These are phyloP conservation scores for Candida cerambycidarum DNA, from an alignment of 805 yeast genomes.

Conservation along the genomic window DNA sequence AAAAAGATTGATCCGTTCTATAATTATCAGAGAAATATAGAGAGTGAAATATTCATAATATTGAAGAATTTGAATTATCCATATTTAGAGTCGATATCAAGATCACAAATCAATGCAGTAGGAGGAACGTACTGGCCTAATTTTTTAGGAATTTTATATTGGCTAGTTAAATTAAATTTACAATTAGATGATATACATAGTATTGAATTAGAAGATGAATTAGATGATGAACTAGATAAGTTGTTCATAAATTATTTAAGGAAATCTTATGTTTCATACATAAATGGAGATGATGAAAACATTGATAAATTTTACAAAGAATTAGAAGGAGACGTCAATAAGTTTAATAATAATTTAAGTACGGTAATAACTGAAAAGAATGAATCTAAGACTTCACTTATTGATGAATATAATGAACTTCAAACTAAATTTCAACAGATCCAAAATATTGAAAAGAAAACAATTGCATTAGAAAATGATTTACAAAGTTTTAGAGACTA, in stretches of 20 bases:
- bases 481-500: conserved; percentile 69
- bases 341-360: conserved; percentile 49
- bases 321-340: conserved; percentile 55
- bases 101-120: conserved; percentile 85
- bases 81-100: conserved; percentile 72
- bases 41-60: conserved; percentile 69
- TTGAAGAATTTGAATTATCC: conserved; percentile 73
- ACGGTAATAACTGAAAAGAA: conserved; percentile 44
- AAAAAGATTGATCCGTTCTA: conserved; percentile 77
- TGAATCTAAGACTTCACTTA: conserved; percentile 40
- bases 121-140: conserved; percentile 89
- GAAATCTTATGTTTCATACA: conserved; percentile 65
- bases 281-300: conserved; percentile 60
- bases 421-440: conserved; percentile 47
- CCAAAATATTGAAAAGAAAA: conserved; percentile 53
- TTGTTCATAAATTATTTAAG: conserved; percentile 61
- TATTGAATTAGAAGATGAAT: conserved; percentile 9
- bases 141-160: conserved; percentile 77
- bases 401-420: conserved; percentile 39
- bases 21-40: conserved; percentile 64
- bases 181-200: conserved; percentile 29
- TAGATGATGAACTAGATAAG: conserved; percentile 47
- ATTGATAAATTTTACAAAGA: conserved; percentile 48
- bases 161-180: conserved; percentile 65
- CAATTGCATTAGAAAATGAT: conserved; percentile 68